Evolutionary conservation across 164 flowering plant genomes (phyloP), one percentile per base, ranked within the genome.

Genomic region (Aristolochia californica): DNA sequence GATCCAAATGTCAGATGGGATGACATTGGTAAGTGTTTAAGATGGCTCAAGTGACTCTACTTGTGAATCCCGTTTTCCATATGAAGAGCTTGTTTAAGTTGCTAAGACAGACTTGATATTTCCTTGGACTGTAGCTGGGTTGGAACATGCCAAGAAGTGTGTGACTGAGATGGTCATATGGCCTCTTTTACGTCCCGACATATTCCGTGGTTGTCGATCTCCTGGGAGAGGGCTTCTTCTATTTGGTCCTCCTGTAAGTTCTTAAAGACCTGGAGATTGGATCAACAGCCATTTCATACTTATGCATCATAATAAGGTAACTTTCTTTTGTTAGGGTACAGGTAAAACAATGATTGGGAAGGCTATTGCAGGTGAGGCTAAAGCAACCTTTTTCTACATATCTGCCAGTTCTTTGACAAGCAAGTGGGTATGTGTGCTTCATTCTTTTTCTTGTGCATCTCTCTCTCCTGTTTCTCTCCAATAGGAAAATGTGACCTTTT

Each of bases 331-430:
- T 50, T 62, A 94, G 99, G 99, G 99, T 61, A 94, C 99, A 57
- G 99, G 99, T 43, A 94, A 94, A 72, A 94, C 97, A 58, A 94
- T 94, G 99, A 94, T 94, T 48, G 99, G 99, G 25, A 94, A 94
- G 79, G 99, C 99, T 51, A 90, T 94, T 61, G 99, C 99, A 64
- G 97, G 97, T 62, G 97, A 90, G 72, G 99, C 99, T 51, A 94
- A 90, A 67, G 99, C 99, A 67, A 94, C 99, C 24, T 94, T 90
- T 70, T 94, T 94, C 79, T 94, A 88, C 73, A 94, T 94, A 65
- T 90, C 99, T 57, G 97, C 99, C 59, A 94, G 99, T 76, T 90
- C 97, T 52, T 79, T 94, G 67, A 94, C 99, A 60, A 94, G 99
- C 95, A 94, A 94, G 73, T 94, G 99, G 99, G 99, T 89, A 80